Evolutionary conservation across 2,329 filamentous ascomycete species (phyloP), one percentile per base, ranked within the genome.

Genomic region (Blastomyces parvus): DNA sequence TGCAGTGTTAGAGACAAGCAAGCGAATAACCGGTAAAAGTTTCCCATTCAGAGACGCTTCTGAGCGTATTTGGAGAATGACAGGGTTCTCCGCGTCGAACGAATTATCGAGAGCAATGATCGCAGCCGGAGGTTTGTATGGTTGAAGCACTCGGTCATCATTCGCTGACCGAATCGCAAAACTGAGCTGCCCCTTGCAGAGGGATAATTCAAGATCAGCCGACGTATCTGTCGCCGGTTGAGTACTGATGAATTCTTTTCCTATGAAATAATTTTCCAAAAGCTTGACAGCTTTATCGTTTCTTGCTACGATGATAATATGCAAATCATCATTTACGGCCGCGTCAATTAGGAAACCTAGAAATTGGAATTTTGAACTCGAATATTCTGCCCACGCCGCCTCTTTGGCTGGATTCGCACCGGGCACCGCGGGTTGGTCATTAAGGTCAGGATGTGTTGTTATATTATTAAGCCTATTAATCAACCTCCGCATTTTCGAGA

Each of bases 331-430:
- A 4, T 63, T 67, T 1, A 73, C 69, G 33, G 74, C 72, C 19
- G 73, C 65, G 52, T 78, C 72, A 36, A 79, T 71, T 17, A 80
- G 69, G 62, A 77, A 73, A n/a, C 76, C 74, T 4, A 80, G 70
- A 25, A 80, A 74, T 25, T 74, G 68, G 53, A 80, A 80, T 65
- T 80, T 80, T 11, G 77, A 73, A 59, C 78, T 79, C 8, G 76
- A 78, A 65, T 80, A 79, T 62, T 80, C 77, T 4, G 77, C 78
- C 75, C 78, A 80, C 4, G 74, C 69, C 6, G 78, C 75, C 64
- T 79, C 73, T 62, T 75, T 73, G 55, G 70, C 66, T 7, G 74
- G 67, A 44, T 76, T 72, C 1, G 72, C 66, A 14, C 73, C 69
- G 11, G 71, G 67, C 19, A 70, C 70, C 58, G 70, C 73, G n/a